Percentiles rank a stretch among this genome's conserved stretches.
These are phyloP conservation scores for Acarospora socialis DNA, from an alignment of 2,329 filamentous ascomycete genomes.

Conservation along the genomic window DNA sequence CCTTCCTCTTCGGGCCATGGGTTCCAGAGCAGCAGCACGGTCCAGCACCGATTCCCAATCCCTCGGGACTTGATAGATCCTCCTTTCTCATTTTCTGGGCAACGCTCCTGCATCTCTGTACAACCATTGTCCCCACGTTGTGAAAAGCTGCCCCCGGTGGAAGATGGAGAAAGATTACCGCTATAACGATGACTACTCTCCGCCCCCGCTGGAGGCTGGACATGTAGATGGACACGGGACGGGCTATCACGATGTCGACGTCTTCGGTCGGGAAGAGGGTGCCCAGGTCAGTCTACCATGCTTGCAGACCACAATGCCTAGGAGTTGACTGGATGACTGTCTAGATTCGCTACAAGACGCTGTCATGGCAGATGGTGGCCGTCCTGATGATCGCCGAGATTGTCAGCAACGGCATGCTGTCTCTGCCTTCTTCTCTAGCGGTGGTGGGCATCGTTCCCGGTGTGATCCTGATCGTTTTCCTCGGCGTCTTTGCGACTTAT, in stretches of 20 bases:
- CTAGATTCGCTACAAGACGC: constrained; percentile 39
- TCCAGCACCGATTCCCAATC: too few relatives aligned
- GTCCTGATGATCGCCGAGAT: constrained; percentile 44
- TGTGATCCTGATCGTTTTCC: constrained; percentile 36
- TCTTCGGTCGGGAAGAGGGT: constrained; percentile 13
- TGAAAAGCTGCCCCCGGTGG: too few relatives aligned
- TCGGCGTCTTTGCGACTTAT: constrained; percentile 38
- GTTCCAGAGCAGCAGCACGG: too few relatives aligned
- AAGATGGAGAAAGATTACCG: neutral
- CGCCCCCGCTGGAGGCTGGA: constrained; percentile 6
- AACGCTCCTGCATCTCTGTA: too few relatives aligned
- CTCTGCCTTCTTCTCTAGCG: constrained; percentile 36
- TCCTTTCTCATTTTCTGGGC: too few relatives aligned
- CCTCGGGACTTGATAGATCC: too few relatives aligned
- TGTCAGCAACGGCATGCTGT: constrained; percentile 40
- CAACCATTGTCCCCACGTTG: too few relatives aligned
- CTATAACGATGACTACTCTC: neutral
- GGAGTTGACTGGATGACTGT: neutral
- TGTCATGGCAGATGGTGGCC: constrained; percentile 38
- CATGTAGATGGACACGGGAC: neutral
- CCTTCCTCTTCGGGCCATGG: too few relatives aligned
- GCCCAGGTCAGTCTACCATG: constrained; percentile 12
- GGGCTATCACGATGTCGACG: constrained; percentile 11
- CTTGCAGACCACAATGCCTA: neutral
- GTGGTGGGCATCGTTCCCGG: constrained; percentile 39